A percentile compares a stretch with the other conserved stretches of the same genome.
These are phyloP conservation scores for Aciculosporium take DNA, from an alignment of 2,329 filamentous ascomycete species.

Conservation along the genomic window DNA sequence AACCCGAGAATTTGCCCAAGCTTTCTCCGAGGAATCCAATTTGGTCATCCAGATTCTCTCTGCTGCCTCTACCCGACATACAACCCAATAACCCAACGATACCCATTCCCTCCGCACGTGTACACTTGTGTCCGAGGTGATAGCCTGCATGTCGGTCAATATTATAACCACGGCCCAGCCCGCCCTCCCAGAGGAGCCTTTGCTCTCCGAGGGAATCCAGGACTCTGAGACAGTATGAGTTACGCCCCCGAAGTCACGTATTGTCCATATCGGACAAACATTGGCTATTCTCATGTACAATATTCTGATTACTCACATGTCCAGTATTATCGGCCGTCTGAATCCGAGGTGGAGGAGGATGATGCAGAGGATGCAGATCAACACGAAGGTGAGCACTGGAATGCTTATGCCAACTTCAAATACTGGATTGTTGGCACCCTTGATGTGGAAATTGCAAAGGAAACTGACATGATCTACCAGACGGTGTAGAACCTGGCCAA, in stretches of 20 bases:
- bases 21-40: constrained; percentile 3
- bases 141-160: constrained; percentile 19
- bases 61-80: constrained; percentile 17
- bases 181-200: constrained; percentile 11
- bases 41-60: constrained; percentile 6
- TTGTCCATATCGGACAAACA: constrained; percentile 25
- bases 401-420: neutral
- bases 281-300: constrained; percentile 25
- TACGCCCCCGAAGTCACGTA: constrained; percentile 21
- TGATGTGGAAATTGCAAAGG: neutral
- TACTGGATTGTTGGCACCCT: neutral
- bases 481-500: neutral
- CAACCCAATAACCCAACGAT: constrained; percentile 16
- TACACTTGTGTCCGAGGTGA: neutral
- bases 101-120: constrained; percentile 3
- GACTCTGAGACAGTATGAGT: constrained; percentile 27
- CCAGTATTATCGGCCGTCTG: constrained; percentile 24
- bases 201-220: constrained; percentile 13
- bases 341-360: constrained; percentile 26
- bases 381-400: constrained; percentile 8
- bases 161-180: constrained; percentile 18
- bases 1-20: constrained; percentile 8
- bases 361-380: constrained; percentile 4
- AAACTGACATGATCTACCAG: neutral
- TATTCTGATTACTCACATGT: constrained; percentile 29